Evolutionary conservation across 176 grass and related monocot species (phyloP), one percentile per base, ranked within the genome.

Genomic region (Dendrocalamus sinicus): DNA sequence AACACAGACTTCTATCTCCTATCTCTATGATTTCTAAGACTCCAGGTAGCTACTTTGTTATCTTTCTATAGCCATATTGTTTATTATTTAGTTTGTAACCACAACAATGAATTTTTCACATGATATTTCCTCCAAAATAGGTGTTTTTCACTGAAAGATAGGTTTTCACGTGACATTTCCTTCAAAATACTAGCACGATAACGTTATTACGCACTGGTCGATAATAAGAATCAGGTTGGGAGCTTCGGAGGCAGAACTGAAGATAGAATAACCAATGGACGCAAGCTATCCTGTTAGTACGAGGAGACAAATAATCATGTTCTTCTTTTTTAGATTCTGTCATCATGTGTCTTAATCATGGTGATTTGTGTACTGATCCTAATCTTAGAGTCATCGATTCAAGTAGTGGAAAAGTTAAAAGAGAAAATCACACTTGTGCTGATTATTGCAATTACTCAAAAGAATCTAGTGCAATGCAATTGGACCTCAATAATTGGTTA

Each of bases 51-150:
- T 4, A 0, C 37, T 39, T 39, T 39, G 4, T 39, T 0, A 39
- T 39, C 37, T 39, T 0, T 39, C 0, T 3, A 0, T 39, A 39
- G 37, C 4, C 0, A 4, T 5, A 39, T 4, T 39, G 0, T 5
- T 39, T 3, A 39, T 3, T 39, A 0, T 39, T 39, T 39, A 4
- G 0, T 39, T 5, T 39, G 4, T 39, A 39, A 39, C 4, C 37
- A 39, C 37, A 39, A 32, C 2, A 32, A 32, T 0, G 37, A 39
- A 39, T 0, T 37, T 30, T 39, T 39, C 4, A 39, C 37, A 39
- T 39, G 37, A 39, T 39, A 39, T 39, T 39, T 39, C 4, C 37
- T 39, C 4, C 4, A 16, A 5, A 5, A 16, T 5, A 5, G 50
- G 5, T 52, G 50, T 52, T 6, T 52, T 52, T 51, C 48, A 14